Evolutionary conservation across 208 protist species (phyloP).

Genomic region (Herpetomonas samuelpessoai): DNA sequence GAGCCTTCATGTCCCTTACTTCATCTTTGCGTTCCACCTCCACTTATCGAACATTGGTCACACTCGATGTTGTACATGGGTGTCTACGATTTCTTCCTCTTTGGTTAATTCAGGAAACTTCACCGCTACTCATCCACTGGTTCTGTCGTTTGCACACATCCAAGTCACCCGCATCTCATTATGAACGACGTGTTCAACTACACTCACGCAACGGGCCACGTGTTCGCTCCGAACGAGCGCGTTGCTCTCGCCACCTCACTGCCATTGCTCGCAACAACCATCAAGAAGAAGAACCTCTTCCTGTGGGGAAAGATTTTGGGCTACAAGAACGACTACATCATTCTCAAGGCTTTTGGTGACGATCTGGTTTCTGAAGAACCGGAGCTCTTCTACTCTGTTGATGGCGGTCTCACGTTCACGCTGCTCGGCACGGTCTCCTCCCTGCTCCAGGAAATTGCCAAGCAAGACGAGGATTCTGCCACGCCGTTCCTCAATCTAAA

Average conservation of each 20-base stretch:
- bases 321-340: slow-evolving; percentile 80
- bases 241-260: slow-evolving; percentile 71
- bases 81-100: slow-evolving; percentile 5
- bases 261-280: slow-evolving; percentile 56
- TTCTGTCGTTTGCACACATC: slow-evolving; percentile 9
- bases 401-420: slow-evolving; percentile 78
- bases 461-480: slow-evolving; percentile 1
- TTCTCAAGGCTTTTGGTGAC: slow-evolving; percentile 75
- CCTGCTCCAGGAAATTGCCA: slow-evolving; percentile 26
- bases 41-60: too few species aligned
- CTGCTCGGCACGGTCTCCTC: slow-evolving; percentile 75
- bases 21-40: too few species aligned
- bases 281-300: slow-evolving; percentile 58
- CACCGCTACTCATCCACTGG: slow-evolving; percentile 4
- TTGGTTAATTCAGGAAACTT: slow-evolving; percentile 10
- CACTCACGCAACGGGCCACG: slow-evolving; percentile 50
- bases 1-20: too few species aligned
- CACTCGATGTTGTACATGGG: too few species aligned
- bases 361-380: slow-evolving; percentile 64
- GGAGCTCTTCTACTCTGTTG: slow-evolving; percentile 79
- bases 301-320: slow-evolving; percentile 87
- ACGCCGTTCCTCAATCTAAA: slow-evolving; percentile 4
- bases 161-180: too few species aligned
- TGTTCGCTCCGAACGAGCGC: slow-evolving; percentile 68
- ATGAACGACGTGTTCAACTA: slow-evolving; percentile 39